Conservation (phyloP, 306 rosid genomes). For the Spatholobus suberectus region DNA sequence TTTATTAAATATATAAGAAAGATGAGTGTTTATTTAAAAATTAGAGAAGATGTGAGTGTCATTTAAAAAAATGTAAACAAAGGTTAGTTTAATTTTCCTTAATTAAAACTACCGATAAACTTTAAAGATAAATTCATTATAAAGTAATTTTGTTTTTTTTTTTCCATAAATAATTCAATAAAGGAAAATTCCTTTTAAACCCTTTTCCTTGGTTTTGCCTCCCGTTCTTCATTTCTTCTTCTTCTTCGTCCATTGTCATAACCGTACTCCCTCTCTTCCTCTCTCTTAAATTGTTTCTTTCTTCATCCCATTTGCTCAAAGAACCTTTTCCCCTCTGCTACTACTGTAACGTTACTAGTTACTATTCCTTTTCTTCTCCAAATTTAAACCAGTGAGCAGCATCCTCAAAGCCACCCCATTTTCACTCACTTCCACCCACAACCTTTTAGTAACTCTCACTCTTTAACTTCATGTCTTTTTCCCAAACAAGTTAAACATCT, state of each 20-base stretch:
- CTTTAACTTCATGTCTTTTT: constrained; percentile 25
- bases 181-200: constrained; percentile 9
- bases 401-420: constrained; percentile 25
- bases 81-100: too few relatives aligned
- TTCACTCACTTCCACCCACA: not conserved
- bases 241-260: not conserved
- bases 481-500: not conserved
- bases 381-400: not conserved
- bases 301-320: constrained; percentile 21
- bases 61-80: too few relatives aligned
- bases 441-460: not conserved
- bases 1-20: too few relatives aligned
- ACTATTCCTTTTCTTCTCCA: not conserved
- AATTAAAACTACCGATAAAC: too few relatives aligned
- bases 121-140: not conserved
- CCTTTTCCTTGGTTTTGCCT: not conserved
- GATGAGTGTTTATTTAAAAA: too few relatives aligned
- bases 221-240: not conserved
- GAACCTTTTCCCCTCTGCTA: not conserved
- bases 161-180: not conserved
- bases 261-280: not conserved
- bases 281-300: constrained; percentile 1
- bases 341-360: not conserved
- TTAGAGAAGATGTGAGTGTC: too few relatives aligned
- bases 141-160: not conserved